Base-by-base conservation (phyloP, 345 rosid genomes). In the Gossypium longicalyx region DNA sequence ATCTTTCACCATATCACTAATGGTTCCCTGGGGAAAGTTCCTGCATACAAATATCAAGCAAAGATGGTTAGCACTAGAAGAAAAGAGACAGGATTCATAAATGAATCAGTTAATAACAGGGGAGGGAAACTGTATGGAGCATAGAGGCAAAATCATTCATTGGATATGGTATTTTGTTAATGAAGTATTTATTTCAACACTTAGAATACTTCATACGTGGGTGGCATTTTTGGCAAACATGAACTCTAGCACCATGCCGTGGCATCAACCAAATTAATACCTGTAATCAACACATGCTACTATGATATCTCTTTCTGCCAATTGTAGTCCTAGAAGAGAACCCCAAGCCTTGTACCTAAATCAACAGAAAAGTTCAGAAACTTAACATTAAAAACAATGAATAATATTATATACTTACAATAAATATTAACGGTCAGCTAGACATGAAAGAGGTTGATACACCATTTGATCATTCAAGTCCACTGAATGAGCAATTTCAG, bases 271-370 rank as follows among this genome's bases (percentile, higher is more conserved):
- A 51, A 71, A 73, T 43, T 25, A 8, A 84, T 79, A 91, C 98
- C 98, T 90, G 90, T 95, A 93, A 83, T 93, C 98, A 74, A 93
- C 62, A 80, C 99, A 95, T 67, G 98, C 99, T 22, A 95, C 99
- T 34, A 95, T 85, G 58, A 95, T 88, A 71, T 93, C 97, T 76
- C 98, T 86, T 81, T 95, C 99, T 29, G 99, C 92, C 79, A 95
- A 82, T 69, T 95, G 99, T 58, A 89, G 82, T 75, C 99, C 99
- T 62, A 95, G 77, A 80, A 95, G 97, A 71, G 97, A 84, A 77
- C 99, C 98, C 99, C 99, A 95, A n/a, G 99, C 99, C 81, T 93
- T 93, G 80, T 95, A 93, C 83, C 98, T 94, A 84, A 74, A 89
- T 52, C 73, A 76, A 64, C 45, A 81, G 44, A 66, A 76, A 67